Conservation (phyloP, 2,329 filamentous ascomycete genomes). For the Tolypocladium paradoxum region DNA sequence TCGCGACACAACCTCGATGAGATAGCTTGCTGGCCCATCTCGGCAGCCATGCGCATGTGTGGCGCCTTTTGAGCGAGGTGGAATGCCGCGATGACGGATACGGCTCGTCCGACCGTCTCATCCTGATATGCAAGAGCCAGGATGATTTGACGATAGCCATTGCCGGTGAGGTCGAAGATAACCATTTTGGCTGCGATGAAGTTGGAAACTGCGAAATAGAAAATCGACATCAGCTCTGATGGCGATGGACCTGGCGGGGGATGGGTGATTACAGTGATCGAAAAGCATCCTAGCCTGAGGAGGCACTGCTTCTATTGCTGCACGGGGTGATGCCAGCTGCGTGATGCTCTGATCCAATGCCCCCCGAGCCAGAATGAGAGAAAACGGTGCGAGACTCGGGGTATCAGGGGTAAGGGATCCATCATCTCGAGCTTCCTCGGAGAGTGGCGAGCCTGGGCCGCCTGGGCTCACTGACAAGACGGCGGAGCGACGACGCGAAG, state of each 20-base stretch:
- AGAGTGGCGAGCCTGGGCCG: too few relatives aligned
- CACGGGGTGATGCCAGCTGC: constrained; percentile 4
- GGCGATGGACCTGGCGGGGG: too few relatives aligned
- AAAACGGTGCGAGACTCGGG: too few relatives aligned
- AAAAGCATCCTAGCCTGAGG: constrained; percentile 23
- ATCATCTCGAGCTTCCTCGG: too few relatives aligned
- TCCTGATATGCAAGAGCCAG: constrained; percentile 28
- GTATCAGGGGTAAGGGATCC: too few relatives aligned
- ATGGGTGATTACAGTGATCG: constrained; percentile 16
- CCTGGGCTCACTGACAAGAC: too few relatives aligned
- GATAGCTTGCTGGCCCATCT: constrained; percentile 22
- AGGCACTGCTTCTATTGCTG: constrained; percentile 14
- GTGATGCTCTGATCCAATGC: too few relatives aligned
- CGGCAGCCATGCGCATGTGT: constrained; percentile 18
- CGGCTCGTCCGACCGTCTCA: constrained; percentile 21
- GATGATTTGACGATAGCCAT: constrained; percentile 27
- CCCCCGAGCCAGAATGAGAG: too few relatives aligned
- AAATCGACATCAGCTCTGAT: not conserved
- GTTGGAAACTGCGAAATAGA: constrained; percentile 16
- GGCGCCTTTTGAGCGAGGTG: constrained; percentile 22
- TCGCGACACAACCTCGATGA: constrained; percentile 22
- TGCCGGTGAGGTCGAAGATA: constrained; percentile 21
- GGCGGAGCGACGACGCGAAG: too few relatives aligned
- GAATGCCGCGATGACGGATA: constrained; percentile 27
- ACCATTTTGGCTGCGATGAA: constrained; percentile 28